Percentiles rank a stretch among this genome's conserved stretches.
Conservation (phyloP, 345 rosid species). For the Lepidium didymum region DNA sequence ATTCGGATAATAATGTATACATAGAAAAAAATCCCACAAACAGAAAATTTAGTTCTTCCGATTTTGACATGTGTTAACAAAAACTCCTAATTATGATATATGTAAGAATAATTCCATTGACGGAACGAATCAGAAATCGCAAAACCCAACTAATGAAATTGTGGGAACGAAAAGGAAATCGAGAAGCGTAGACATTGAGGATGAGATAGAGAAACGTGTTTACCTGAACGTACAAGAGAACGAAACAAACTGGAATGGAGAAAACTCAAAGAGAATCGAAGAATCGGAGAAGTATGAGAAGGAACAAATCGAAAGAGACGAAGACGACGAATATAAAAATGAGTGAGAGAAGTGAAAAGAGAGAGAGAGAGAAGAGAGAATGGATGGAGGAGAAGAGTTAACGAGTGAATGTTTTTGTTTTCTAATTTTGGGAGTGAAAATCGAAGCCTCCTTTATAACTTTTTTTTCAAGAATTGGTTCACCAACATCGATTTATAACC, state of each 20-base stretch:
- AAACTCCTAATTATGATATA: background rate
- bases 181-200: background rate
- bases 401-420: constrained; percentile 17
- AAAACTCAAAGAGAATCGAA: background rate
- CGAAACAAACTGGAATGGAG: background rate
- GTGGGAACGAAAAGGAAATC: background rate
- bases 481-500: too few relatives aligned
- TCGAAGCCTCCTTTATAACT: constrained; percentile 22
- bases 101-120: background rate
- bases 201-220: background rate
- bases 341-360: constrained; percentile 17
- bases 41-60: background rate
- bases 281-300: constrained; percentile 3
- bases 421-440: constrained; percentile 16
- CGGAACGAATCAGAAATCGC: background rate
- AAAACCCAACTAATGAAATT: background rate
- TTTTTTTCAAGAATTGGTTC: too few relatives aligned
- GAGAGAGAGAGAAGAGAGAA: background rate
- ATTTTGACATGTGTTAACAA: background rate
- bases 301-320: background rate
- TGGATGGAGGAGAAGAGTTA: constrained; percentile 44
- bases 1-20: background rate
- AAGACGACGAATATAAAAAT: constrained; percentile 3
- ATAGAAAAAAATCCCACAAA: constrained; percentile 16
- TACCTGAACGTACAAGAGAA: background rate